Conservation (phyloP, 305 asterid species). For the Lippia alba region DNA sequence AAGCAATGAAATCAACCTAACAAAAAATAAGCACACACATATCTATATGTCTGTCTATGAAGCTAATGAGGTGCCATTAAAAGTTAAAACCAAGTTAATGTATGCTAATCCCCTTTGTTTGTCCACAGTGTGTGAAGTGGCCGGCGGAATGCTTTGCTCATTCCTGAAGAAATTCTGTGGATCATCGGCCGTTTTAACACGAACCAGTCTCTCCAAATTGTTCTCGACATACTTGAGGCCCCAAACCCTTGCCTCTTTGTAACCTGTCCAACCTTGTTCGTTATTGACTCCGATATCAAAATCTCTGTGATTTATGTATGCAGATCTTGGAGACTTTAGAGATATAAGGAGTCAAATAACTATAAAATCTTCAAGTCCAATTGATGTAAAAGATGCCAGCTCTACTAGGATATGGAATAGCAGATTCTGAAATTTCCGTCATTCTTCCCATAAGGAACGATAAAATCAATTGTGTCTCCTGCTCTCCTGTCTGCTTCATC, state of each 20-base stretch:
- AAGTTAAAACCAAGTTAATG: too few relatives aligned
- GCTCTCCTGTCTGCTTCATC: not conserved
- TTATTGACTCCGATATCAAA: too few relatives aligned
- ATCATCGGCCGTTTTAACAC: constrained; percentile 34
- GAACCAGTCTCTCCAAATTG: constrained; percentile 38
- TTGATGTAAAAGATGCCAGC: constrained; percentile 38
- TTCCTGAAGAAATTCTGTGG: constrained; percentile 46
- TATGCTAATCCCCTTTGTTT: not conserved
- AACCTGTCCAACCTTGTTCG: constrained; percentile 6
- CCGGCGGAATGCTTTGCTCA: constrained; percentile 48
- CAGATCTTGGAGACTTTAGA: constrained; percentile 37
- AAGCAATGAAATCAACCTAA: constrained; percentile 1
- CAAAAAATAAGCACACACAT: not conserved
- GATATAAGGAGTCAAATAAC: constrained; percentile 38
- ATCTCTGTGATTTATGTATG: constrained; percentile 47
- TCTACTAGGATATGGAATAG: constrained; percentile 47
- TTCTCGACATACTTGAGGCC: constrained; percentile 35
- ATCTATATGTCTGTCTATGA: not conserved
- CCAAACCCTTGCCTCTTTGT: constrained; percentile 40
- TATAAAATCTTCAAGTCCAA: constrained; percentile 35
- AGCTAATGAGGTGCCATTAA: too few relatives aligned
- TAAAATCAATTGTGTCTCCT: too few relatives aligned
- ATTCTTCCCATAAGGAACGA: constrained; percentile 44
- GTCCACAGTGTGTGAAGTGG: not conserved
- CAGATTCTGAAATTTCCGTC: constrained; percentile 30